Conservation (phyloP, 2,329 filamentous ascomycete species). For the Neobulgaria alba region DNA sequence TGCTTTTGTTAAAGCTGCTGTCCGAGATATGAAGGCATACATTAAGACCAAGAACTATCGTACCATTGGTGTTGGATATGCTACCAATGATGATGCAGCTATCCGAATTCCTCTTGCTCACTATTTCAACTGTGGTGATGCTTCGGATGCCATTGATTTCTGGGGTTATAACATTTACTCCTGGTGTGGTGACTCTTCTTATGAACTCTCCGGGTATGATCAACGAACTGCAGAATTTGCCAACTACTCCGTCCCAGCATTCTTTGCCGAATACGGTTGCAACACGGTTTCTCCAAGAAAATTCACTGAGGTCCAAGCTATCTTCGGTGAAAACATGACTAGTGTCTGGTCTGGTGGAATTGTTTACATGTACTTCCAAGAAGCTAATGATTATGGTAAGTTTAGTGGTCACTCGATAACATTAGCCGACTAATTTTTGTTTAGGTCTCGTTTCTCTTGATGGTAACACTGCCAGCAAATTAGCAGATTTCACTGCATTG, state of each 20-base stretch:
- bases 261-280: slow-evolving; percentile 99
- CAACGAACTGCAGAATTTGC: slow-evolving; percentile 78
- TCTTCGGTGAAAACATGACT: slow-evolving; percentile 77
- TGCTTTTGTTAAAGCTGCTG: slow-evolving; percentile 71
- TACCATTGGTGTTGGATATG: slow-evolving; percentile 6
- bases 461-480: slow-evolving; percentile 52
- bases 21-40: slow-evolving; percentile 7
- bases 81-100: slow-evolving; percentile 46
- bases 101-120: slow-evolving; percentile 76
- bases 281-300: slow-evolving; percentile 61
- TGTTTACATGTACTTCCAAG: slow-evolving; percentile 98
- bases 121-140: slow-evolving; percentile 88
- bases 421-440: slow-evolving; percentile 23
- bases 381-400: slow-evolving; percentile 77
- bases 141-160: slow-evolving; percentile 71
- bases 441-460: slow-evolving; percentile 57
- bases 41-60: slow-evolving; percentile 6
- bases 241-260: slow-evolving; percentile 85
- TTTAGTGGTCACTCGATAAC: slow-evolving; percentile 3
- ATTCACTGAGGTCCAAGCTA: slow-evolving; percentile 76
- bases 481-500: slow-evolving; percentile 68
- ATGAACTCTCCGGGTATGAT: slow-evolving; percentile 68
- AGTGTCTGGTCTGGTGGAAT: slow-evolving; percentile 89
- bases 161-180: slow-evolving; percentile 99
- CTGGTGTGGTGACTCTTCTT: slow-evolving; percentile 86